These are phyloP conservation scores for Stramenopiles sp. DNA, from an alignment of 352 stramenopile species.

Conservation along the genomic window DNA sequence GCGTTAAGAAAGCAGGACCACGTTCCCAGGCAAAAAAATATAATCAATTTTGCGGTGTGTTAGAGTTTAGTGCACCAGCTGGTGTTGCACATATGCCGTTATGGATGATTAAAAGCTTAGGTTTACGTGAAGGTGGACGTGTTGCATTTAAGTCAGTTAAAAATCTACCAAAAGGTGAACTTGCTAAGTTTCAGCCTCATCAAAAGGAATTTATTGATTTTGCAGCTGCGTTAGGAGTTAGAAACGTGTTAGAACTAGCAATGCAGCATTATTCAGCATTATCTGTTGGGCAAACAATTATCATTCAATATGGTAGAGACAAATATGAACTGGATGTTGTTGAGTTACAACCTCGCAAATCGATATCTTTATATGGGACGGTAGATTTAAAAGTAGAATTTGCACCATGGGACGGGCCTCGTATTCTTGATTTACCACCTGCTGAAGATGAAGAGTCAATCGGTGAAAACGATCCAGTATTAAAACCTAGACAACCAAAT, in stretches of 20 bases:
- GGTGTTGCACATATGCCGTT: slow-evolving; percentile 4
- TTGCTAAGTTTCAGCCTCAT: slow-evolving; percentile 3
- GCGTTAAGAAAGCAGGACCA: not conserved
- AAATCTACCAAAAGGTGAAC: slow-evolving; percentile 6
- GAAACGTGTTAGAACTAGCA: not conserved
- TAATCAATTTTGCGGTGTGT: not conserved
- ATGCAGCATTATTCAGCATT: slow-evolving; percentile 4
- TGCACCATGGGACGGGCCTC: not conserved
- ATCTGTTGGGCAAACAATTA: slow-evolving; percentile 6
- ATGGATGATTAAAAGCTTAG: slow-evolving; percentile 3
- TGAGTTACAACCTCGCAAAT: not conserved
- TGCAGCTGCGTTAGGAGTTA: not conserved
- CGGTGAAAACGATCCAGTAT: not conserved
- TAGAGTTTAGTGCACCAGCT: not conserved
- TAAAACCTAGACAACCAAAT: not conserved
- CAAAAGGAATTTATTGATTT: slow-evolving; percentile 8
- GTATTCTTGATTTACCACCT: not conserved
- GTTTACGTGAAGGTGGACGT: not conserved
- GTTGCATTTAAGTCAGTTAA: slow-evolving; percentile 4
- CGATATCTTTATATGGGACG: not conserved
- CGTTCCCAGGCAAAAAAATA: not conserved
- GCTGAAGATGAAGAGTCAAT: not conserved
- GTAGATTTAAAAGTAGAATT: slow-evolving; percentile 6
- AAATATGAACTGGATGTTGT: not conserved
- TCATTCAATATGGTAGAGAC: not conserved